Percentiles rank a stretch among this genome's conserved stretches.
Evolutionary conservation across 768 basidiomycete species (phyloP).

Genomic region (Pholiota microspora): DNA sequence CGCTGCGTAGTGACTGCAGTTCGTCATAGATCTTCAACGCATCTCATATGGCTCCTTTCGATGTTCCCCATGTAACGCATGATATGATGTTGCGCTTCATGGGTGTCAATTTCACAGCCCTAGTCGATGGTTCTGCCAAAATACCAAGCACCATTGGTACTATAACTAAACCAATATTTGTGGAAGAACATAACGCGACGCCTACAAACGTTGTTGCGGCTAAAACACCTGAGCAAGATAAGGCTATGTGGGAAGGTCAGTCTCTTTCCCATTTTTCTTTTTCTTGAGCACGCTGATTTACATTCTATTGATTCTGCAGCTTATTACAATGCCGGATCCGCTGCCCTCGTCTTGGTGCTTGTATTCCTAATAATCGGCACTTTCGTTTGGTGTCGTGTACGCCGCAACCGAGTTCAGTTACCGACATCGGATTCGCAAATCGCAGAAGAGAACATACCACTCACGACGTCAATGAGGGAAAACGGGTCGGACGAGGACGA

Average conservation of each 20-base stretch:
- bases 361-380: conserved; percentile 64
- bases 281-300: conserved; percentile 2
- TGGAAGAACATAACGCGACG: conserved; percentile 40
- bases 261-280: conserved; percentile 5
- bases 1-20: not conserved
- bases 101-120: conserved; percentile 81
- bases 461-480: conserved; percentile 37
- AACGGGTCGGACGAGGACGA: conserved; percentile 41
- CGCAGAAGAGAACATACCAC: conserved; percentile 71
- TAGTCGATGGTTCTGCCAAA: conserved; percentile 76
- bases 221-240: conserved; percentile 74
- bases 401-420: conserved; percentile 43
- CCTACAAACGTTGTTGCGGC: conserved; percentile 36
- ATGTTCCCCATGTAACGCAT: conserved; percentile 83
- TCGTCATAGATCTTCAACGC: conserved; percentile 75
- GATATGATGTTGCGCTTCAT: conserved; percentile 99
- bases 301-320: conserved; percentile 40
- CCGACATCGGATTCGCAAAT: conserved; percentile 32
- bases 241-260: conserved; percentile 90
- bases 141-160: conserved; percentile 82
- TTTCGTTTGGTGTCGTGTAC: conserved; percentile 78
- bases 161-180: conserved; percentile 61
- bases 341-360: conserved; percentile 77
- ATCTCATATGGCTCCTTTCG: conserved; percentile 94
- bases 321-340: conserved; percentile 94